Base-by-base conservation (phyloP, 2,329 filamentous ascomycete species). In the Ilyonectria robusta region DNA sequence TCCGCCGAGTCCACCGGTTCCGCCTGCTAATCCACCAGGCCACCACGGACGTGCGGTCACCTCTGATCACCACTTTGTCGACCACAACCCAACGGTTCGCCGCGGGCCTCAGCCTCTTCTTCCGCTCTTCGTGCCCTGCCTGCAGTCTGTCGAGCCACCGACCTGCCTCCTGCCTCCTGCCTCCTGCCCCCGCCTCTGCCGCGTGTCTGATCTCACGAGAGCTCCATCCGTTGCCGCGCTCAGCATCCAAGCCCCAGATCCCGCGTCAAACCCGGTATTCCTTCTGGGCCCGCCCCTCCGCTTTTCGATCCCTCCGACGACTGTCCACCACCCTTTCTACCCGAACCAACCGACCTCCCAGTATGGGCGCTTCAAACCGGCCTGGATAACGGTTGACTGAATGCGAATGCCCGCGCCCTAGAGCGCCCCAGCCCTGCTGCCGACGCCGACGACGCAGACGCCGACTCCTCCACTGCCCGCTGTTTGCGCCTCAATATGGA, bases 401-500 rank as follows among this genome's bases (percentile, higher is more conserved):
- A 72, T 73, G 71, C 73, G 66, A 71, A 72, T 76, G 70, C 69
- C 73, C 72, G 67, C 69, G 69, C 64, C 50, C 66, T 66, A 67
- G 68, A 73, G 67, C 64, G 58, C 50, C 64, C 48, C 61, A 44
- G 65, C 62, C 59, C 68, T 65, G 66, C 61, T 70, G 69, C 65
- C 57, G 62, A 29, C 48, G 15, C 26, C 17, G 48, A 35, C 17
- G 48, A 35, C 48, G 48, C 26, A 17, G 47, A 68, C 62, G 68
- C 47, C 51, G 63, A 75, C 58, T 70, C 48, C 56, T 62, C 68
- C 72, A 66, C 66, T 67, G 58, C 66, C 65, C 62, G 62, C 70
- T 60, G 70, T 62, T 70, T 53, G 72, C 72, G 75, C 75, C 53
- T 71, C 79, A 83, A 72, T 75, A 89, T 89, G 87, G 86, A 88